Base-by-base conservation (phyloP, 257 asterid genomes). In the Jacaranda mimosifolia region DNA sequence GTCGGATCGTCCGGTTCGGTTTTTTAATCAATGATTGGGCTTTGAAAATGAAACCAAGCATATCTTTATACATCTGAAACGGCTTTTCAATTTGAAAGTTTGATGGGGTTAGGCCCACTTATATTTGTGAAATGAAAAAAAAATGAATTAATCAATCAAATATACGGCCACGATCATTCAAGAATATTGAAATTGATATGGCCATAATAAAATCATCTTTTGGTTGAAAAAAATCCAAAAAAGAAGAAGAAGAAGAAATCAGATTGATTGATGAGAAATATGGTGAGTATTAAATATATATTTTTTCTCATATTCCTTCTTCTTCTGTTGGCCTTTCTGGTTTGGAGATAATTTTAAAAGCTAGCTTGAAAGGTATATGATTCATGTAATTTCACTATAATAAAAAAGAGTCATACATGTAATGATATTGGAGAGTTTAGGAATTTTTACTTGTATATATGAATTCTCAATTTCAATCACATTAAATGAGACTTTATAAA, bases 251-350 rank as follows among this genome's bases (percentile, higher is more conserved):
- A 14, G 13, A 0, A 17, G 1, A 5, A 9, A 38, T 56, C 9
- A 26, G 6, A 43, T 56, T 57, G 67, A 75, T 65, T 67, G 74
- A 76, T 67, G 42, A 56, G 62, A 76, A 75, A 53, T 65, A 40
- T 52, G 74, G 42, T 17, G 42, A 35, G 52, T 18, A 36, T 7
- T 43, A 56, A 67, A 66, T 40, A 40, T 68, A 0, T 38, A 17
- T 1, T 0, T 70, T 72, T 19, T 5, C 40, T 13, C 39, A 15
- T 19, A 38, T 7, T 10, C 4, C 12, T 36, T 32, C 36, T 14
- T 36, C 5, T 36, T 14, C 11, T 3, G 3, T 17, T 42, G 3
- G 15, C n/a, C n/a, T 12, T n/a, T 17, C 42, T 65, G 13, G 53
- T n/a, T 9, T 4, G 13, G 6, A 65, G 11, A 15, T n/a, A 40